Conservation (phyloP, 2,329 filamentous ascomycete species). For the Penicillium sp. region DNA sequence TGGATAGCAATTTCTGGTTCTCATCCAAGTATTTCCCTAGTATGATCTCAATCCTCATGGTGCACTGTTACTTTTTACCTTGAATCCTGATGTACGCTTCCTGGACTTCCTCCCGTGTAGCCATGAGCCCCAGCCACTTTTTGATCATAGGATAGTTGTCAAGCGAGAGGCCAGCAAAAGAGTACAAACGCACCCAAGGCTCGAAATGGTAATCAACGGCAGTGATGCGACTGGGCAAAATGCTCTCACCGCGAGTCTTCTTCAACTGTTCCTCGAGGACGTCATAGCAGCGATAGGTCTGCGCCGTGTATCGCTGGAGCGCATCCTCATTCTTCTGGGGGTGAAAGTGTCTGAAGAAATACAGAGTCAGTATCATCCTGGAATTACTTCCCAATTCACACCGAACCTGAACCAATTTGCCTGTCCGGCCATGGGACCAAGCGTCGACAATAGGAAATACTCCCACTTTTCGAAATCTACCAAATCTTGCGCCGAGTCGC, state of each 20-base stretch:
- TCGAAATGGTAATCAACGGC: conserved; percentile 46
- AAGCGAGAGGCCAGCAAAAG: conserved; percentile 40
- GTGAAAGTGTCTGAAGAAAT: conserved; percentile 38
- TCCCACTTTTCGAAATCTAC: conserved; percentile 50
- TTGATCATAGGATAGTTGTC: conserved; percentile 41
- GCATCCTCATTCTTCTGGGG: conserved; percentile 44
- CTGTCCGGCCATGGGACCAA: conserved; percentile 45
- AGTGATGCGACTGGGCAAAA: conserved; percentile 37
- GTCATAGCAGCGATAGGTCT: conserved; percentile 43
- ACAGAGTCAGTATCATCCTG: background rate
- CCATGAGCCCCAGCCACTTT: conserved; percentile 41
- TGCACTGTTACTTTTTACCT: background rate
- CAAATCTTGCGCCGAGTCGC: conserved; percentile 33
- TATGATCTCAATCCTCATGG: no score
- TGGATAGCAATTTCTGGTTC: no score
- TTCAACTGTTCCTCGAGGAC: conserved; percentile 44
- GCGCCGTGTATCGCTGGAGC: conserved; percentile 39
- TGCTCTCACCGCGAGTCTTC: conserved; percentile 38
- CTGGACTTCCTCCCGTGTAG: conserved; percentile 39
- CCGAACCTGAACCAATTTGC: conserved; percentile 41
- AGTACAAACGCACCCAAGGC: conserved; percentile 41
- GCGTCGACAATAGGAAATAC: conserved; percentile 42
- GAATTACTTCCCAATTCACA: background rate
- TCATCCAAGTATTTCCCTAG: no score
- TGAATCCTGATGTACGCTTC: conserved; percentile 40